Evolutionary conservation across 768 basidiomycete species (phyloP), one percentile per base, ranked within the genome.

Genomic region (Hebeloma cylindrosporum): DNA sequence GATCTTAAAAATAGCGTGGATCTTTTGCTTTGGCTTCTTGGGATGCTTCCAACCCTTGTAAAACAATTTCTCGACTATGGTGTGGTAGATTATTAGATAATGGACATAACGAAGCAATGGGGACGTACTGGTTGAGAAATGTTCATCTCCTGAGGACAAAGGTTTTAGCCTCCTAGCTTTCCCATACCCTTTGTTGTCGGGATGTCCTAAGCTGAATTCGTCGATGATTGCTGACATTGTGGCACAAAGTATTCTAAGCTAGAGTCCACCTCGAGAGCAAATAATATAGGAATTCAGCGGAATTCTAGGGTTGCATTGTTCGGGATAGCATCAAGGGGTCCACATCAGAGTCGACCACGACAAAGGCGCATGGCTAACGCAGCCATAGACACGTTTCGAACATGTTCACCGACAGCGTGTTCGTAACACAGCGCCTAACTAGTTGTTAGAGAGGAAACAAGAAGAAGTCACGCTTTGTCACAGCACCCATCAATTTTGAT

Each of bases 21-120:
- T 58, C 16, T 66, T 61, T 2, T 79, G 81, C 45, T 60, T 70
- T 7, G 62, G 51, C 56, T 81, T 82, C 48, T 77, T 68, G 1
- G 72, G 67, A 57, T 83, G 81, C 36, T 65, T 70, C 81, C 81
- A 83, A 25, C 74, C 77, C 50, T 73, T 73, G 39, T 61, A 50
- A 48, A 83, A 82, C 28, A 71, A 62, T 20, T 65, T 69, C 50
- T 75, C 71, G 11, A 81, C 80, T 82, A 40, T 5, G 44, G 17
- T 17, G 13, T 2, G 30, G 35, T 37, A 37, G n/a, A 45, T 43
- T 17, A 26, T 30, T 11, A 35, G 31, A 26, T 18, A 14, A 40
- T 9, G 17, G 4, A 27, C 23, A 28, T 33, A 30, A 29, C 42
- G 10, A 7, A 47, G 13, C 28, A 43, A 35, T 3, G 21, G 38